A percentile compares a stretch with the other conserved stretches of the same genome.
These are phyloP conservation scores for Talaromyces sp. DNA, from an alignment of 2,329 filamentous ascomycete species.

Conservation along the genomic window DNA sequence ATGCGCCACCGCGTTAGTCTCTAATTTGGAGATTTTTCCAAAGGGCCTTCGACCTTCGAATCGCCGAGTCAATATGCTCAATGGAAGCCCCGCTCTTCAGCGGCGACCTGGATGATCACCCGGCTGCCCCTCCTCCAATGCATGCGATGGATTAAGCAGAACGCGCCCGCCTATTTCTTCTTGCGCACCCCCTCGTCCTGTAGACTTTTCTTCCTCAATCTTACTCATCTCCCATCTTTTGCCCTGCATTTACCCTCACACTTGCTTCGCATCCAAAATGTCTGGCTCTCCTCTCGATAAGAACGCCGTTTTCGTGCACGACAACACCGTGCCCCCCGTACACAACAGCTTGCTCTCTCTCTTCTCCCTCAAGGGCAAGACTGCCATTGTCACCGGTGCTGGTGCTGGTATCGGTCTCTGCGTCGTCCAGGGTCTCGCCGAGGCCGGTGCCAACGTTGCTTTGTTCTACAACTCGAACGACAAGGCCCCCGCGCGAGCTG, in stretches of 20 bases:
- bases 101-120: conserved; percentile 7
- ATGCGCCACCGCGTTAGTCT: neutral
- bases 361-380: conserved; percentile 64
- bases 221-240: neutral
- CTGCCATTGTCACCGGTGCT: conserved; percentile 64
- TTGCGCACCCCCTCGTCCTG: neutral
- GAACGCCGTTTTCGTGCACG: conserved; percentile 49
- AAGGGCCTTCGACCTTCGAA: neutral
- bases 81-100: neutral
- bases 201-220: neutral
- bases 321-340: conserved; percentile 46
- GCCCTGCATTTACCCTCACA: conserved; percentile 5
- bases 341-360: conserved; percentile 52
- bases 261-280: conserved; percentile 18
- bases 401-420: conserved; percentile 64
- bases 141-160: neutral
- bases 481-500: conserved; percentile 56
- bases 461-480: conserved; percentile 69
- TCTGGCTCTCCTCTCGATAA: conserved; percentile 27
- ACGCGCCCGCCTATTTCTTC: neutral
- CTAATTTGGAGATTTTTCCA: neutral
- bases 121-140: conserved; percentile 8
- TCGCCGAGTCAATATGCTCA: neutral
- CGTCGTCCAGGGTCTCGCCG: conserved; percentile 59
- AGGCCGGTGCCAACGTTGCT: conserved; percentile 66